Evolutionary conservation across 352 stramenopile species (phyloP).

Genomic region (Saprolegnia diclina): DNA sequence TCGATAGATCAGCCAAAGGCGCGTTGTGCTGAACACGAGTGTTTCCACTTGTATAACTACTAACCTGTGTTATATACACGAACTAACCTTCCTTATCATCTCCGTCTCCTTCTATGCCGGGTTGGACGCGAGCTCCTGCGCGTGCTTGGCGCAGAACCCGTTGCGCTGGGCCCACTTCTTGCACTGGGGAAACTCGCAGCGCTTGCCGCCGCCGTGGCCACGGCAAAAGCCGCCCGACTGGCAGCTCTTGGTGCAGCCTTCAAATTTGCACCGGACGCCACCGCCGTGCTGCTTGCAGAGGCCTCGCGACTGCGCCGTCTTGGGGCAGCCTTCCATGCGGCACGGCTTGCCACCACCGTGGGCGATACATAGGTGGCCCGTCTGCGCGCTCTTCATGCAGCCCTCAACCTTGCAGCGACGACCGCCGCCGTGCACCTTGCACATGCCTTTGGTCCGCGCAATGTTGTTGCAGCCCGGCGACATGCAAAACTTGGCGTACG

Average conservation of each 20-base stretch:
- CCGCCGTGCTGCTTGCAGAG: constrained; percentile 82
- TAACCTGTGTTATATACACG: constrained; percentile 17
- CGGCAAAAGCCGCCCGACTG: constrained; percentile 81
- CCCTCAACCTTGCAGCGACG: constrained; percentile 80
- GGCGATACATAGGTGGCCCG: constrained; percentile 75
- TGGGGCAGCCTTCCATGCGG: constrained; percentile 77
- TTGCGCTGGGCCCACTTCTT: constrained; percentile 87
- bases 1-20: too few species aligned
- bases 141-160: constrained; percentile 80
- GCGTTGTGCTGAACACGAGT: too few species aligned
- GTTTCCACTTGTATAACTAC: not conserved
- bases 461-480: constrained; percentile 71
- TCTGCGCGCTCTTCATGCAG: constrained; percentile 85
- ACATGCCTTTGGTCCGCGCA: constrained; percentile 78
- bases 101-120: not conserved
- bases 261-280: constrained; percentile 79
- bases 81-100: constrained; percentile 1
- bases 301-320: constrained; percentile 78
- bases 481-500: constrained; percentile 28
- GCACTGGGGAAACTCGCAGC: constrained; percentile 76
- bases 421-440: constrained; percentile 75
- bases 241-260: constrained; percentile 83
- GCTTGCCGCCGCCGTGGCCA: constrained; percentile 75
- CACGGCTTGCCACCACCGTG: constrained; percentile 81
- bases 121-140: constrained; percentile 58